Conservation (phyloP, 208 protist species). For the Acanthamoeba culbertsoni region DNA sequence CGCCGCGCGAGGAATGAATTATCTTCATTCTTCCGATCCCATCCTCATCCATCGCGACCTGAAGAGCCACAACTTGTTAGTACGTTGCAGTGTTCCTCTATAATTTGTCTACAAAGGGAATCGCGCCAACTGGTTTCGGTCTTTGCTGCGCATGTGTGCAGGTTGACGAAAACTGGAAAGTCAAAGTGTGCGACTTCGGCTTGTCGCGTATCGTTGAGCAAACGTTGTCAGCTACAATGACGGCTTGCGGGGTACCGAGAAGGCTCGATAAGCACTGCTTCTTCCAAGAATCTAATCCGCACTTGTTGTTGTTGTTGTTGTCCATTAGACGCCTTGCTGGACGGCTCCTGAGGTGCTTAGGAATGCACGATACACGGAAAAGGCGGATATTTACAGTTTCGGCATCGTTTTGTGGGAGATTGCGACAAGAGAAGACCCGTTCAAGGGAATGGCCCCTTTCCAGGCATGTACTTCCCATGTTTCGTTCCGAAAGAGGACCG, state of each 20-base stretch:
- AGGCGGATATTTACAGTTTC: conserved; percentile 26
- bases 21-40: conserved; percentile 18
- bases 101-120: too few species aligned
- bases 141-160: not conserved
- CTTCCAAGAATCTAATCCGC: too few species aligned
- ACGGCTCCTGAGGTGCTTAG: conserved; percentile 30
- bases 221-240: conserved; percentile 31
- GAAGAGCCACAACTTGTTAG: conserved; percentile 26
- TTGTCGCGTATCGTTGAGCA: not conserved
- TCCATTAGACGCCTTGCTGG: not conserved
- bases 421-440: conserved; percentile 28
- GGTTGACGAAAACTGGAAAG: conserved; percentile 51
- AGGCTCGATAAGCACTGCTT: too few species aligned
- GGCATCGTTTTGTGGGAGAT: conserved; percentile 19
- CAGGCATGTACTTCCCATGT: not conserved
- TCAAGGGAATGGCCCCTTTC: conserved; percentile 22
- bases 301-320: not conserved
- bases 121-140: too few species aligned
- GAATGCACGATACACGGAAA: conserved; percentile 42
- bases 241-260: not conserved
- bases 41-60: conserved; percentile 40
- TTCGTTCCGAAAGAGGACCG: not conserved
- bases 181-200: conserved; percentile 50
- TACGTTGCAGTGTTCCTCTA: not conserved
- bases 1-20: conserved; percentile 36